Conservation (phyloP, 108 stramenopile species). For the Fistulifera pelliculosa region DNA sequence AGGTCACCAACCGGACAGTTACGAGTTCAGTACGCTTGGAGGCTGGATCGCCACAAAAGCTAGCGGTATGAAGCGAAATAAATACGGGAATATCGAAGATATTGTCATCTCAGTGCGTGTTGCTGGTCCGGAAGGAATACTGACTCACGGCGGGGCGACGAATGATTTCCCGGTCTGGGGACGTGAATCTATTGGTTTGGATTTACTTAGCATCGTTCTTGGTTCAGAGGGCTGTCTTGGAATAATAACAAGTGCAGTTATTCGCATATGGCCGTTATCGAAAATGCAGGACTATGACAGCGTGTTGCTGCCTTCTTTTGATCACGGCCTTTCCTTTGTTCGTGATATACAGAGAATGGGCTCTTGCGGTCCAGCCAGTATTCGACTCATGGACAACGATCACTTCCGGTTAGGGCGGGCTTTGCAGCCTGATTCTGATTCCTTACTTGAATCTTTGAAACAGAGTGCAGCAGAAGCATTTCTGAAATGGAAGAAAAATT, state of each 20-base stretch:
- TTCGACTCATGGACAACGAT: constrained; percentile 87
- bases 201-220: constrained; percentile 65
- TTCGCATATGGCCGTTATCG: constrained; percentile 80
- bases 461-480: not conserved
- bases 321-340: constrained; percentile 66
- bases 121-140: constrained; percentile 45
- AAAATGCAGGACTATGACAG: constrained; percentile 55
- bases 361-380: constrained; percentile 60
- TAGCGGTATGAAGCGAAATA: constrained; percentile 92
- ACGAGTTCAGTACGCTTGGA: constrained; percentile 92
- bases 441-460: constrained; percentile 11
- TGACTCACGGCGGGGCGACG: constrained; percentile 37
- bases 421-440: constrained; percentile 36
- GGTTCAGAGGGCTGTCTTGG: constrained; percentile 92
- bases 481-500: constrained; percentile 7
- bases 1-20: constrained; percentile 93
- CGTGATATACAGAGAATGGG: constrained; percentile 52
- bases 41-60: constrained; percentile 97
- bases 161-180: constrained; percentile 30
- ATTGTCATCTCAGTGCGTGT: constrained; percentile 79
- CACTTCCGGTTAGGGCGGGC: constrained; percentile 90
- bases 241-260: constrained; percentile 80
- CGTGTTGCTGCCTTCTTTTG: constrained; percentile 63
- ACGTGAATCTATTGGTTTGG: constrained; percentile 71
- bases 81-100: constrained; percentile 95